phyloP scores from a whole-genome alignment of 306 rosid genomes.

The Cucurbita ficifolia region DNA sequence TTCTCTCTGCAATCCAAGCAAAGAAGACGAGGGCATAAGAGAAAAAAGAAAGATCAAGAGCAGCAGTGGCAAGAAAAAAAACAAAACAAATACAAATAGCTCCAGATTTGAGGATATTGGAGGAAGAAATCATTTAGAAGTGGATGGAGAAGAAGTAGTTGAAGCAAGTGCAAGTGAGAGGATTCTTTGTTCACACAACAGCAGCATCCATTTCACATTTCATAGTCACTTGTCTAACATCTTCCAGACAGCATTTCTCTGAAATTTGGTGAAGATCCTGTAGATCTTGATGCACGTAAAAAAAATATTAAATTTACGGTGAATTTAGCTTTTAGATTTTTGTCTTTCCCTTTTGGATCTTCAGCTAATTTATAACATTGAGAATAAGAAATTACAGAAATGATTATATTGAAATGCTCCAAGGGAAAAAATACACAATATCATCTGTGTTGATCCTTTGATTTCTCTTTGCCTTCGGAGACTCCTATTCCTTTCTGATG shows the following conservation, averaged over 20 bases:
- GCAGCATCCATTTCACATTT: neutral
- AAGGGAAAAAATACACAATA: neutral
- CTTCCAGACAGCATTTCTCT: neutral
- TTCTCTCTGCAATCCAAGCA: neutral
- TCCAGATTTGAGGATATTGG: neutral
- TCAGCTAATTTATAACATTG: neutral
- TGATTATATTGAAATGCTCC: neutral
- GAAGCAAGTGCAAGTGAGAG: constrained; percentile 17
- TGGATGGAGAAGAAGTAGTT: neutral
- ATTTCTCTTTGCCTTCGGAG: neutral
- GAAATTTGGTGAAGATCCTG: neutral
- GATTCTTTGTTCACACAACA: constrained; percentile 14
- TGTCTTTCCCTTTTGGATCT: neutral
- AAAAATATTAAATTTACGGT: neutral
- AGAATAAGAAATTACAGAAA: neutral
- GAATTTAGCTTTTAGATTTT: neutral
- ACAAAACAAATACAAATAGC: neutral
- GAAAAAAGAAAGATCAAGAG: neutral
- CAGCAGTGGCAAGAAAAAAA: neutral
- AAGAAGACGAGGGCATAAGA: neutral
- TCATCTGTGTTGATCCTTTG: neutral
- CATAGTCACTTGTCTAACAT: neutral
- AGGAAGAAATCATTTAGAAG: constrained; percentile 10
- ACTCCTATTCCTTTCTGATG: neutral
- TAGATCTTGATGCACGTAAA: neutral